A percentile compares a stretch with the other conserved stretches of the same genome.
These are phyloP conservation scores for Aspergillus ustus DNA, from an alignment of 2,329 filamentous ascomycete genomes.

Conservation along the genomic window DNA sequence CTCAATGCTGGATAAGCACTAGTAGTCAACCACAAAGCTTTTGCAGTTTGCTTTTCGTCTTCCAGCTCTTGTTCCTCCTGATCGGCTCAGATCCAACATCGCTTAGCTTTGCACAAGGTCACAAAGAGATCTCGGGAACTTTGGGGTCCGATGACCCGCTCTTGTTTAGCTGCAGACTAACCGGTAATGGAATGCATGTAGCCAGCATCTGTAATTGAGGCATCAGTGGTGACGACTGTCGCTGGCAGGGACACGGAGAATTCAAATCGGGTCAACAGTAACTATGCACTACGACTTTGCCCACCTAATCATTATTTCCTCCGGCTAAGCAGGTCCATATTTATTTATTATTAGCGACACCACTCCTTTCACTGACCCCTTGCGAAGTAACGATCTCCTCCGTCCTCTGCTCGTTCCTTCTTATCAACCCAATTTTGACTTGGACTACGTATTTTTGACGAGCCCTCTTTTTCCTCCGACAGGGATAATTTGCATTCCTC, in stretches of 20 bases:
- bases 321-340: background rate
- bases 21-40: background rate
- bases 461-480: background rate
- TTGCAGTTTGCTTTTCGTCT: background rate
- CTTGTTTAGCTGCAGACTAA: background rate
- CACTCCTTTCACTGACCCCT: background rate
- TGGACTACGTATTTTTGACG: conserved; percentile 1
- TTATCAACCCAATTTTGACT: conserved; percentile 4
- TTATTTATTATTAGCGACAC: background rate
- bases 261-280: background rate
- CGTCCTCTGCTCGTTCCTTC: background rate
- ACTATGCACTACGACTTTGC: background rate
- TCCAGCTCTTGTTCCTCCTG: background rate
- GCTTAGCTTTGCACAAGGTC: conserved; percentile 16
- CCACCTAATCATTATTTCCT: background rate
- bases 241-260: background rate
- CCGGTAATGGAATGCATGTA: background rate
- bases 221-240: background rate
- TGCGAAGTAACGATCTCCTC: background rate
- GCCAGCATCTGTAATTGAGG: background rate
- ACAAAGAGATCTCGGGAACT: conserved; percentile 15
- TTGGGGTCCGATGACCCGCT: conserved; percentile 6
- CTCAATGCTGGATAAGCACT: background rate
- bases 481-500: background rate
- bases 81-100: background rate